Evolutionary conservation across 2,329 filamentous ascomycete species (phyloP), one percentile per base, ranked within the genome.

Genomic region (Ophiosphaerella korrae): DNA sequence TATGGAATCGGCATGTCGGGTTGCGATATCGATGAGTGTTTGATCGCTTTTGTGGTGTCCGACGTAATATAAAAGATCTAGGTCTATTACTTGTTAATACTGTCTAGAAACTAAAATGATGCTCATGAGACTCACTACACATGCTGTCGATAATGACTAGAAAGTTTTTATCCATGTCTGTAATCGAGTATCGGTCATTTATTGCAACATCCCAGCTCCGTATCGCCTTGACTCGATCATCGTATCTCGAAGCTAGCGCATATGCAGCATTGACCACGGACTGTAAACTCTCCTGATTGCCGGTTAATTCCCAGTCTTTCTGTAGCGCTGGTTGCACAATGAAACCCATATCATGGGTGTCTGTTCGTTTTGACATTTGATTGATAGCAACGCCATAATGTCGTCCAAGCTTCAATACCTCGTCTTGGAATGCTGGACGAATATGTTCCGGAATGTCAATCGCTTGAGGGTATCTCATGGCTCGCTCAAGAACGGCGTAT

Each of bases 261-360:
- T 73, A 63, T 0, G 80, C 80, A 0, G 79, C 79, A 2, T 66
- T 68, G 2, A 80, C 50, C 2, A 82, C 71, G 2, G 74, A 74
- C 3, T 71, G 53, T 0, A 79, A 51, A 35, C 76, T 78, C n/a
- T 68, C 53, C 7, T 50, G 40, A 40, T 76, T 74, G 0, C 75
- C 74, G 0, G 74, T 77, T 5, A 82, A 60, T 34, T 81, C 77
- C 75, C 76, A 83, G 24, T 80, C 76, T 24, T 75, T 70, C 18
- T 75, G 74, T 0, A 81, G 60, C 1, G 78, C 75, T 0, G 80
- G 80, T 43, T 77, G 74, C 4, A 82, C 74, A 23, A 84, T 83
- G 56, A 84, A 84, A 0, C 80, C 79, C 50, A 84, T 74, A 36
- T 83, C 81, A 49, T 83, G 81, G 0, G 80, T 83, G 46, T 82